Base-by-base conservation (phyloP, 345 rosid species). In the Barbarea vulgaris region DNA sequence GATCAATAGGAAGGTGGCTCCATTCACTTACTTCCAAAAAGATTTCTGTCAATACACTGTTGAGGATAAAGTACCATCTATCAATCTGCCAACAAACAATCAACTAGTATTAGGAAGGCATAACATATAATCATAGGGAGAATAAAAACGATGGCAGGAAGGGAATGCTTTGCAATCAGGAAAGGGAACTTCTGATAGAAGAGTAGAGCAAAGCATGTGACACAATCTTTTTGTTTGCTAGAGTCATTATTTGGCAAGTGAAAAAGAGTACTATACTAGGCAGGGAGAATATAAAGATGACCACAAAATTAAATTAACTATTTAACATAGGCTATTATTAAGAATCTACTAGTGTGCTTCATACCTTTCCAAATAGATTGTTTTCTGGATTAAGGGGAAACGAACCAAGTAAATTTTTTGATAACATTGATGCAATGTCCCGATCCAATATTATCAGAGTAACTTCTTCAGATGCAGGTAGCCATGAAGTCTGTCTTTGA, bases 1-100 rank as follows among this genome's bases (percentile, higher is more conserved):
- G 42, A 37, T 76, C 82, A 70, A 71, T 61, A 13, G 87, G 79
- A 74, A 88, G 87, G 69, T 51, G 51, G 81, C 87, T 78, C 84
- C 89, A 82, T 68, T 87, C 92, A 60, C 77, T 81, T 42, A 83
- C 81, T 76, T 79, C 85, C 80, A 91, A 83, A 79, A 88, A 89
- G 80, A 87, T 87, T 79, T 87, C 81, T 18, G 97, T 65, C 27
- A 90, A 77, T 71, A 78, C 73, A 46, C 82, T 79, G 75, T 95
- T 90, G 84, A 95, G 81, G 59, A 73, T 73, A 66, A 89, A 86
- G 83, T 85, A 86, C 78, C 83, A 79, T 52, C 85, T 87, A 70
- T 80, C 92, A 72, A 66, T 84, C 99, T 95, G 89, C 71, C 78
- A 84, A 68, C 69, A 71, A 81, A 69, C 50, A 30, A 57, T 17